Percentiles rank a stretch among this genome's conserved stretches.
Evolutionary conservation across 2,329 filamentous ascomycete species (phyloP).

Genomic region (Botryotinia globosa): DNA sequence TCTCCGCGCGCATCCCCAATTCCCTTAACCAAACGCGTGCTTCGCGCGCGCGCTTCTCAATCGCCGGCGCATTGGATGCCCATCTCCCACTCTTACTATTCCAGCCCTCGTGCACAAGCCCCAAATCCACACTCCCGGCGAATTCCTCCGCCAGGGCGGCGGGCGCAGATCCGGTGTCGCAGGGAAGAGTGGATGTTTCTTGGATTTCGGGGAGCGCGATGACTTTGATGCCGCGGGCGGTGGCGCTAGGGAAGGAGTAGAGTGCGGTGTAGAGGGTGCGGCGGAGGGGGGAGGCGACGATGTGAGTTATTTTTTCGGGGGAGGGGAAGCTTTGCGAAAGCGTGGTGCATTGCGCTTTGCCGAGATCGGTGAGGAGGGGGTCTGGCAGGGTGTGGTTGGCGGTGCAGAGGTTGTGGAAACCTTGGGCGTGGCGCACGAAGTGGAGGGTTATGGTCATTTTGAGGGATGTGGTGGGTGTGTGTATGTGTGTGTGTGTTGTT

Average conservation of each 20-base stretch:
- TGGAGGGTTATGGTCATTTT: conserved; percentile 48
- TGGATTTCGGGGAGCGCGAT: conserved; percentile 72
- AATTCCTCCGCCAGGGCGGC: background rate
- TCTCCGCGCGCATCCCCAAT: conserved; percentile 28
- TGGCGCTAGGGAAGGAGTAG: conserved; percentile 60
- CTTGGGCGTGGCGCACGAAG: conserved; percentile 72
- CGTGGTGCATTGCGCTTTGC: conserved; percentile 67
- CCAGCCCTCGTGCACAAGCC: background rate
- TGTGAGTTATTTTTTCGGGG: conserved; percentile 62
- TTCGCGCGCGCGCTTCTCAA: conserved; percentile 50
- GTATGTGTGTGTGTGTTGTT: background rate
- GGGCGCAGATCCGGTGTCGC: conserved; percentile 61
- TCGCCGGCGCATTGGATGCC: conserved; percentile 35
- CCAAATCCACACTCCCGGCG: conserved; percentile 3
- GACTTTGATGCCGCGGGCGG: conserved; percentile 45
- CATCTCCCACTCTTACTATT: conserved; percentile 35
- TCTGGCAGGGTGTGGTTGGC: conserved; percentile 74
- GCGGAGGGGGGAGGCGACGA: conserved; percentile 76
- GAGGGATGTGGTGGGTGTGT: background rate
- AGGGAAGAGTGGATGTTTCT: conserved; percentile 71
- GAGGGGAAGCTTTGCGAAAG: conserved; percentile 63
- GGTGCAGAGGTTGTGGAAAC: conserved; percentile 72
- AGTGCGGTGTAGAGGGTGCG: conserved; percentile 79
- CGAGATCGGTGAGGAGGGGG: conserved; percentile 73
- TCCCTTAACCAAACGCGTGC: conserved; percentile 58